Evolutionary conservation across 352 stramenopile species (phyloP), one percentile per base, ranked within the genome.

Genomic region (Phytophthora brassicae): DNA sequence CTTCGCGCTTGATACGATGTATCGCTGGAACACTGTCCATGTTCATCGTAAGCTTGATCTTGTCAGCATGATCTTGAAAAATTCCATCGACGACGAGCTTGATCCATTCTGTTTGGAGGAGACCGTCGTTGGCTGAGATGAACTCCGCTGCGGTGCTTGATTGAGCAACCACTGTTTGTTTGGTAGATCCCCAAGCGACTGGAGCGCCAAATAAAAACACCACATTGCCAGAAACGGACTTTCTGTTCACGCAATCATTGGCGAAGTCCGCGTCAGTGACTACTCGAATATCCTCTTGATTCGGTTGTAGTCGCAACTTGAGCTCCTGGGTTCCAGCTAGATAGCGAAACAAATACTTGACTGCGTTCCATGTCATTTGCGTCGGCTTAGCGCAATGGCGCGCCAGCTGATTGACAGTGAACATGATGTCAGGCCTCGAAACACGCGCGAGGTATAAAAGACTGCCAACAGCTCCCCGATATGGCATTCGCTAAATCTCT

Each of bases 111-210:
- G n/a, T 26, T n/a, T 43, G 19, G 1, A n/a, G 11, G 7, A 39
- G 22, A 11, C 28, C 39, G 23, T 46, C 33, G 22, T 56, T 46
- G 2, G 49, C 49, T 1, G 49, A 6, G 6, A 56, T 47, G 33
- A 23, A 56, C 16, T 56, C 49, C 0, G 49, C 35, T 2, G 49
- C 33, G 0, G 55, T 70, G 11, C 51, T 75, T 3, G 63, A 75
- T 20, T 55, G 33, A 0, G 68, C 58, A 1, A 75, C 63, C 0
- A 66, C 36, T 0, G 57, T 57, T 29, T 75, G 68, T 49, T 75
- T 75, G 9, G 12, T 51, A 2, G 29, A 57, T 0, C n/a, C 49
- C 53, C 68, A 75, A 1, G 20, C 24, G 5, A 70, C 17, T 4
- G 58, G 53, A 7, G 35, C 35, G n/a, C 51, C 63, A 26, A 67